Evolutionary conservation across 2,329 filamentous ascomycete genomes (phyloP), one percentile per base, ranked within the genome.

Genomic region (Penicillium sp.): DNA sequence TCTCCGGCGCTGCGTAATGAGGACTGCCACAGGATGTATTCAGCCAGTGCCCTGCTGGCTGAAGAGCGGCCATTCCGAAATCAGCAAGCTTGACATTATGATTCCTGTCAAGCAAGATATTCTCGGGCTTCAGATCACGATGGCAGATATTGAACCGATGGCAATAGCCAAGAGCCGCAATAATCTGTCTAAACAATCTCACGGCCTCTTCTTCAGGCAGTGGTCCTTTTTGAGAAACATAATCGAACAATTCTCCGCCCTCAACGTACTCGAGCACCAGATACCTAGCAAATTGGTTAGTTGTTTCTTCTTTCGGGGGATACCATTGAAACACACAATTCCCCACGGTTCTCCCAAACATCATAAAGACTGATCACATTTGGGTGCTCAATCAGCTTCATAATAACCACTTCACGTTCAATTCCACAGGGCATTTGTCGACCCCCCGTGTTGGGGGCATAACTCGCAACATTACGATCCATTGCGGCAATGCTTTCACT

Each of bases 131-230:
- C 45, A 99, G 77, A 61, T 99, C 93, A 19, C 93, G 87, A 66
- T 99, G 93, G 66, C 91, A 95, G 55, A 99, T 95, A 60, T 92
- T 90, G 73, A 95, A 89, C 2, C 87, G 84, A 71, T 99, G 93
- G 60, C 91, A 95, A 72, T 96, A 96, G 3, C 90, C 84, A 42
- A 99, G 79, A 1, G 89, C 93, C 46, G 88, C 89, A 65, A 99
- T 87, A 58, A 99, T 90, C 71, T 99, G 93, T 31, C 91, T 85
- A 64, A 96, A 96, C 59, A 95, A 86, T 64, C 80, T 87, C 43
- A 96, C 80, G 4, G 88, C 85, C 57, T 92, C 84, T 55, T 87
- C 81, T 70, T 99, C 93, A 0, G 80, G 75, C 2, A 99, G 75
- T n/a, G 82, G 79, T 12, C 88, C 87, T 46, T 83, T 78, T 35